phyloP scores from a whole-genome alignment of 768 basidiomycete genomes.

The Pulveroboletus sp. region DNA sequence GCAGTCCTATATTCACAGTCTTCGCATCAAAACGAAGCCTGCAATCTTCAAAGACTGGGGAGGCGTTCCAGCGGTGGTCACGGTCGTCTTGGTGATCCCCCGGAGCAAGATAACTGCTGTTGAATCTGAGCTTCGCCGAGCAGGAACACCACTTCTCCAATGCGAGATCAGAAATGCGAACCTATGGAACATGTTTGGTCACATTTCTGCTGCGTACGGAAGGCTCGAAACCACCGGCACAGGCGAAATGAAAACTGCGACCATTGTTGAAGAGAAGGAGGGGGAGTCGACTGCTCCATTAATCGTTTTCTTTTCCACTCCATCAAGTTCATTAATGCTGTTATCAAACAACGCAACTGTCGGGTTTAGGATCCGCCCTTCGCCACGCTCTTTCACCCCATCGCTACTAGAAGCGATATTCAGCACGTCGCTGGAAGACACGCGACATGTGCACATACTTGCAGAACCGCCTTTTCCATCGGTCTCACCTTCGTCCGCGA shows the following conservation, averaged over 20 bases:
- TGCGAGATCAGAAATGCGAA: constrained; percentile 20
- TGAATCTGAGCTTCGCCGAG: constrained; percentile 20
- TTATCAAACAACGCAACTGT: constrained; percentile 11
- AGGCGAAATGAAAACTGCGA: constrained; percentile 16
- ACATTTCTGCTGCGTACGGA: constrained; percentile 22
- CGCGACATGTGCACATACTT: constrained; percentile 24
- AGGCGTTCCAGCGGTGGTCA: constrained; percentile 29
- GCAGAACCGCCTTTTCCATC: constrained; percentile 15
- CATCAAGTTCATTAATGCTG: constrained; percentile 19
- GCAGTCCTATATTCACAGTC: constrained; percentile 4
- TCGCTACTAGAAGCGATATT: constrained; percentile 20
- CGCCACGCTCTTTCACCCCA: constrained; percentile 1
- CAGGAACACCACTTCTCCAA: constrained; percentile 22
- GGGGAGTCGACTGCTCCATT: constrained; percentile 18
- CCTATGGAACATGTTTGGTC: constrained; percentile 17
- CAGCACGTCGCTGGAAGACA: constrained; percentile 13
- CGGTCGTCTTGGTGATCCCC: constrained; percentile 33
- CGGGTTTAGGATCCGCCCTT: constrained; percentile 19
- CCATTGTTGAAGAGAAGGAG: constrained; percentile 17
- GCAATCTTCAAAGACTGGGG: constrained; percentile 31
- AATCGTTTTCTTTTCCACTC: constrained; percentile 23
- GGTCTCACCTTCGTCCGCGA: constrained; percentile 5
- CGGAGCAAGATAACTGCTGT: constrained; percentile 21
- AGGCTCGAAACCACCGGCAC: constrained; percentile 15
- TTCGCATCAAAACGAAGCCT: constrained; percentile 5